Evolutionary conservation across 257 asterid species (phyloP), one percentile per base, ranked within the genome.

Genomic region (Solanum tarapatanum): DNA sequence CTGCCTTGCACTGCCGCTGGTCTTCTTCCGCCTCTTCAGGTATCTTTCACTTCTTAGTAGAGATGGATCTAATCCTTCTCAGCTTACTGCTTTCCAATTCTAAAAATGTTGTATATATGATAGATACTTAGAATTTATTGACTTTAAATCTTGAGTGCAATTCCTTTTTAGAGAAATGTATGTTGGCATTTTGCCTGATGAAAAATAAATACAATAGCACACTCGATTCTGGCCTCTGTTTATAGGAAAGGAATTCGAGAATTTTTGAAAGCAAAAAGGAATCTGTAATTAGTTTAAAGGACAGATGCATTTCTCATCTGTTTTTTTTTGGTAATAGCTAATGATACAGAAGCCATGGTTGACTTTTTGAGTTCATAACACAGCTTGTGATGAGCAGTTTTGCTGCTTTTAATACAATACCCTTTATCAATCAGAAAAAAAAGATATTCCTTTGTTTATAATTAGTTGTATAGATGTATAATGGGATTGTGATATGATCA

Each of bases 21-120:
- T 87, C 87, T 26, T 87, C 87, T 24, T 83, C 64, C 55, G 12
- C 87, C 36, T 69, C 84, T 45, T 19, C 87, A 32, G 87, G 87
- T 87, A 70, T 6, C 72, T 16, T 23, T 62, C 23, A 33, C n/a
- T 79, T 41, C 64, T 0, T 24, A 3, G 84, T 79, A 3, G 24
- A 48, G 30, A 45, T 43, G 85, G 69, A 45, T 82, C 41, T 82
- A 45, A 48, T 82, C 64, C 66, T 43, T 43, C 84, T 39, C 58
- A 24, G 36, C 36, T 39, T 3, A 77, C 84, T 77, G 62, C 33
- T 28, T 26, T 43, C 33, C 83, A 48, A 14, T 30, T 55, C 62
- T 32, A 16, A 2, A 28, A 21, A 28, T 55, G n/a, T 55, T 55
- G 66, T 62, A n/a, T 16, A 12, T 39, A 24, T 39, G 9, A 13